phyloP scores from a whole-genome alignment of 2,329 filamentous ascomycete species.

The Apiospora saccharicola region DNA sequence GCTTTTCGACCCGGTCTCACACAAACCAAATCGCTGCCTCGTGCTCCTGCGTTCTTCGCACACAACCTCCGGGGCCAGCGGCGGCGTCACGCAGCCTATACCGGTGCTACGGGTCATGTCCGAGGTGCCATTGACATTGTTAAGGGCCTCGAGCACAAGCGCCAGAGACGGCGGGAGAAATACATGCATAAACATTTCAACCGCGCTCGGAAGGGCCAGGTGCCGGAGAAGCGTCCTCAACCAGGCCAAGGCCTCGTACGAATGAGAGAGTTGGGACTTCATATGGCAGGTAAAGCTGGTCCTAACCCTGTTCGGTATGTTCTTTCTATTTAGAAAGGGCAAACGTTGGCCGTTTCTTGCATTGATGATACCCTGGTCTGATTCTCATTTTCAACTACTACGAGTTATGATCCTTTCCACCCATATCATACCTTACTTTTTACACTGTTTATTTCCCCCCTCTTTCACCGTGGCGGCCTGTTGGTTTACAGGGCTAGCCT shows the following conservation, averaged over 20 bases:
- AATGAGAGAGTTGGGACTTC: slow-evolving; percentile 90
- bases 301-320: slow-evolving; percentile 72
- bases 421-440: slow-evolving; percentile 5
- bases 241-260: slow-evolving; percentile 90
- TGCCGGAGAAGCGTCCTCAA: slow-evolving; percentile 69
- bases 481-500: slow-evolving; percentile 6
- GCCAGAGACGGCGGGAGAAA: slow-evolving; percentile 76
- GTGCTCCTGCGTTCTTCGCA: slow-evolving; percentile 75
- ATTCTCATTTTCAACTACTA: not conserved
- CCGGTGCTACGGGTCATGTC: slow-evolving; percentile 67
- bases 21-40: slow-evolving; percentile 86
- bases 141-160: slow-evolving; percentile 93
- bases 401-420: slow-evolving; percentile 14
- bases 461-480: slow-evolving; percentile 29
- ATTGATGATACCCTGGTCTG: not conserved
- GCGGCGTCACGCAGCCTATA: slow-evolving; percentile 41
- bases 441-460: slow-evolving; percentile 28
- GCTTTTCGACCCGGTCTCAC: slow-evolving; percentile 71
- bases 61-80: slow-evolving; percentile 55
- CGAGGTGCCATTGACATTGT: slow-evolving; percentile 98
- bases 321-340: slow-evolving; percentile 68
- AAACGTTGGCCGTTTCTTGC: not conserved
- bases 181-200: slow-evolving; percentile 87
- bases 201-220: slow-evolving; percentile 75
- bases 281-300: slow-evolving; percentile 82